These are phyloP conservation scores for Hymenoscyphus salicellus DNA, from an alignment of 2,329 filamentous ascomycete species.

Conservation along the genomic window DNA sequence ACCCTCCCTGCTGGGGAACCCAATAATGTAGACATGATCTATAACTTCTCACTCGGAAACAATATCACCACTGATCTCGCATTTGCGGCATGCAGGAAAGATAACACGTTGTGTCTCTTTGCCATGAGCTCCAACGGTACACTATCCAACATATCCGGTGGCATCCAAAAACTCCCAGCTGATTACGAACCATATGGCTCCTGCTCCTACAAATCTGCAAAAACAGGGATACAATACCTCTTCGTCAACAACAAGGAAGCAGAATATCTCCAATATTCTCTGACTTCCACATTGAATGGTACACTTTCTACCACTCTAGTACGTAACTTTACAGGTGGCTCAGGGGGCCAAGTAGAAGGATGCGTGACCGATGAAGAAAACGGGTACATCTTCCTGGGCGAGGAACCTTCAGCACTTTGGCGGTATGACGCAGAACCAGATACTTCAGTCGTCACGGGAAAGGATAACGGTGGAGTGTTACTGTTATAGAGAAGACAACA, in stretches of 20 bases:
- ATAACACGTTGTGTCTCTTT: not conserved
- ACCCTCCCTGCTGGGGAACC: not conserved
- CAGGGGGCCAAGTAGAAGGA: conserved; percentile 1
- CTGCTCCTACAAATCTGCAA: not conserved
- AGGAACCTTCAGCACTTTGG: conserved; percentile 3
- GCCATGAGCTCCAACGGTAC: not conserved
- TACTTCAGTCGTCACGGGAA: no score
- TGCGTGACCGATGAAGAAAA: conserved; percentile 1
- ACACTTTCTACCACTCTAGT: not conserved
- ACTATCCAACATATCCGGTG: not conserved
- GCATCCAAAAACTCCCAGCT: not conserved
- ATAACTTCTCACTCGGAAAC: not conserved
- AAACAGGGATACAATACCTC: not conserved
- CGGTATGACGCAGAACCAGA: conserved; percentile 1
- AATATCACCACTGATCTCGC: not conserved
- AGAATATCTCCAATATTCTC: conserved; percentile 1
- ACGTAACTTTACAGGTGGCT: not conserved
- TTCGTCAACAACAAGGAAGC: conserved; percentile 4
- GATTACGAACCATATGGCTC: conserved; percentile 1
- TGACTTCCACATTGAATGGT: not conserved
- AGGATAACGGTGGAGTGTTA: no score
- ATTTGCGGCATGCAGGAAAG: not conserved
- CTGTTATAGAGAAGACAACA: no score
- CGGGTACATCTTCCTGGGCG: not conserved
- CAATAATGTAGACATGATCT: conserved; percentile 4